Evolutionary conservation across 495 filamentous ascomycete genomes (phyloP), one percentile per base, ranked within the genome.

Genomic region (Podospora tetraspora): DNA sequence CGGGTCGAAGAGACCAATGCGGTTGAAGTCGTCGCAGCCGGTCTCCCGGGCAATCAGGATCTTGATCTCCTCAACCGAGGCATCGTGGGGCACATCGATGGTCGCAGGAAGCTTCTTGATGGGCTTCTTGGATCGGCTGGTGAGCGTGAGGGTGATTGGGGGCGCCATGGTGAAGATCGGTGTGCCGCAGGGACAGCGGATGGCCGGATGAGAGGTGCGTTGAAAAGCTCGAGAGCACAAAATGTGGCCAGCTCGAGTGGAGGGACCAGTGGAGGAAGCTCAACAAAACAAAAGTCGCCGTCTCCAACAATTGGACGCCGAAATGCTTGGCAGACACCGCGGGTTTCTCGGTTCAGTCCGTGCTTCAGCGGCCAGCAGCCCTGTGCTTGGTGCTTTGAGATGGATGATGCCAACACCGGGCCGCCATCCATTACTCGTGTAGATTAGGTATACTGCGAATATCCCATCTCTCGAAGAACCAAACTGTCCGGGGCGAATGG

Each of bases 91-190:
- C 61, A 94, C 78, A 61, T 85, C 84, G 72, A 93, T 77, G 63
- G 87, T 82, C 67, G 87, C 80, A 3, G 92, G 92, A 11, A 96
- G 89, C 62, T 84, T 87, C 73, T 84, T 86, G 73, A 95, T 88
- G 61, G 88, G 86, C 76, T 88, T 87, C 68, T 79, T 84, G 24
- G 80, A 77, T 70, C 77, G 67, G 66, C 77, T 82, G 67, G 75
- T 76, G 73, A 84, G 78, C 73, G 80, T 84, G 52, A 84, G 72
- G 22, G 78, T 76, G 63, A 80, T 68, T 8, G 62, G 34, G 63
- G 80, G 72, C 79, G 79, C 81, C 43, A 25, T 73, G 34, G 57
- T 22, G 27, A 29, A 3, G 34, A n/a, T 58, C 7, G 3, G 52
- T 21, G 24, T 57, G 37, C 67, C 43, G 43, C 43, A n/a, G 19